Percentiles rank a stretch among this genome's conserved stretches.
Evolutionary conservation across 192 early-diverging fungal genomes (phyloP).

Genomic region (Globomyces pollinis-pini): DNA sequence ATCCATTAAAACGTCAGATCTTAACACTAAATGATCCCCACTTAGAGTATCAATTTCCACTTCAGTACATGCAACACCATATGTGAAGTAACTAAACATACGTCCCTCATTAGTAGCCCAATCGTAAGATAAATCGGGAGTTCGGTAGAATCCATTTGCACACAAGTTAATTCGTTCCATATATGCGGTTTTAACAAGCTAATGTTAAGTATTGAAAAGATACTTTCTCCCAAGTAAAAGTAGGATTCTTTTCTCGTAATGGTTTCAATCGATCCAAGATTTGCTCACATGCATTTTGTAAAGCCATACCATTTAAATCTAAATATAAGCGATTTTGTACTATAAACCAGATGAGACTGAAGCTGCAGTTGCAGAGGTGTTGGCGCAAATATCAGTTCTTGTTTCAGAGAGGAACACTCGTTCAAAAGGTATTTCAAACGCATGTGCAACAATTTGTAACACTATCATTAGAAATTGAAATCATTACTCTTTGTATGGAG

Average conservation of each 20-base stretch:
- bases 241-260: constrained; percentile 52
- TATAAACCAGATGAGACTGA: constrained; percentile 63
- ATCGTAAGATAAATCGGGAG: constrained; percentile 69
- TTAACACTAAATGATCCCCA: constrained; percentile 64
- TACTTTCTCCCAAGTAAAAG: constrained; percentile 39
- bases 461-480: constrained; percentile 33
- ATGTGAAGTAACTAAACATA: constrained; percentile 78
- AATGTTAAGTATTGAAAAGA: too few species aligned
- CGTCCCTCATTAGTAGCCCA: constrained; percentile 63
- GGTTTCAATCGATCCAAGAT: constrained; percentile 66
- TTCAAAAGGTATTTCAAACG: constrained; percentile 61
- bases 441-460: constrained; percentile 76
- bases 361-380: constrained; percentile 74
- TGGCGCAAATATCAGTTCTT: constrained; percentile 67
- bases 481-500: constrained; percentile 70
- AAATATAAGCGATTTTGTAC: too few species aligned
- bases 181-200: constrained; percentile 60
- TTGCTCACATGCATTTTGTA: constrained; percentile 68
- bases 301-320: constrained; percentile 76
- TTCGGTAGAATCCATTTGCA: constrained; percentile 78
- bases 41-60: constrained; percentile 82
- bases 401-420: constrained; percentile 66
- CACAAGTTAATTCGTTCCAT: constrained; percentile 70
- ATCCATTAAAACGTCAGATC: constrained; percentile 78
- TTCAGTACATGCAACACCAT: constrained; percentile 70